Conservation (phyloP, 768 basidiomycete species). For the Suillus alpinus region DNA sequence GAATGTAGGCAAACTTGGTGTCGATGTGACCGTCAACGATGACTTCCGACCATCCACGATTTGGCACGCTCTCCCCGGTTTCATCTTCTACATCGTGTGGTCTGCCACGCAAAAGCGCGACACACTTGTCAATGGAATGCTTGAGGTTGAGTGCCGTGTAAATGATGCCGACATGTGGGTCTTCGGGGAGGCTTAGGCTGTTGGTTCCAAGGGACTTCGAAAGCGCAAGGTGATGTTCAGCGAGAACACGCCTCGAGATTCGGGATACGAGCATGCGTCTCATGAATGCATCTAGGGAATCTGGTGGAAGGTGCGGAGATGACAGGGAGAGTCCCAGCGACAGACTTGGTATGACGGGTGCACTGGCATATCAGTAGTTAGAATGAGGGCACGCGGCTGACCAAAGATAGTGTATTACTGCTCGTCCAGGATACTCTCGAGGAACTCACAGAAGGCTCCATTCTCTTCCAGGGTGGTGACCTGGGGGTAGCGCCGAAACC, state of each 20-base stretch:
- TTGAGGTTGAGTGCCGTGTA: conserved; percentile 71
- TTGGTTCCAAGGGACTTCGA: conserved; percentile 50
- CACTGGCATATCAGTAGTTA: conserved; percentile 39
- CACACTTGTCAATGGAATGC: conserved; percentile 69
- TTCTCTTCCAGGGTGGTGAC: conserved; percentile 76
- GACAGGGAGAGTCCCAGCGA: conserved; percentile 83
- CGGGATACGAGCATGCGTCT: conserved; percentile 87
- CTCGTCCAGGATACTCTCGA: conserved; percentile 60
- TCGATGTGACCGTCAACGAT: conserved; percentile 70
- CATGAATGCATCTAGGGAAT: conserved; percentile 84
- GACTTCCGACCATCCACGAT: conserved; percentile 57
- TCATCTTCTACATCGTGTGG: conserved; percentile 44
- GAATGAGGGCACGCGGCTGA: not conserved
- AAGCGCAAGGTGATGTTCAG: conserved; percentile 85
- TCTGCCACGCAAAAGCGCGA: conserved; percentile 48
- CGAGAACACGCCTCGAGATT: conserved; percentile 85
- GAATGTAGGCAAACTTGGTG: conserved; percentile 77
- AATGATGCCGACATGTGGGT: conserved; percentile 81
- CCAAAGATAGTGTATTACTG: conserved; percentile 47
- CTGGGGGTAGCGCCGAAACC: conserved; percentile 71
- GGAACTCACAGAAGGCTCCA: conserved; percentile 71
- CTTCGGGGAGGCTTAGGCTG: conserved; percentile 33
- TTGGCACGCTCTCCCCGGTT: conserved; percentile 20
- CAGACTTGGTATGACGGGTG: conserved; percentile 75
- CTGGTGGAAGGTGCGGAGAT: conserved; percentile 74